Percentiles rank a stretch among this genome's conserved stretches.
These are phyloP conservation scores for Rhododendron kiyosumense DNA, from an alignment of 148 eudicot species.

Conservation along the genomic window DNA sequence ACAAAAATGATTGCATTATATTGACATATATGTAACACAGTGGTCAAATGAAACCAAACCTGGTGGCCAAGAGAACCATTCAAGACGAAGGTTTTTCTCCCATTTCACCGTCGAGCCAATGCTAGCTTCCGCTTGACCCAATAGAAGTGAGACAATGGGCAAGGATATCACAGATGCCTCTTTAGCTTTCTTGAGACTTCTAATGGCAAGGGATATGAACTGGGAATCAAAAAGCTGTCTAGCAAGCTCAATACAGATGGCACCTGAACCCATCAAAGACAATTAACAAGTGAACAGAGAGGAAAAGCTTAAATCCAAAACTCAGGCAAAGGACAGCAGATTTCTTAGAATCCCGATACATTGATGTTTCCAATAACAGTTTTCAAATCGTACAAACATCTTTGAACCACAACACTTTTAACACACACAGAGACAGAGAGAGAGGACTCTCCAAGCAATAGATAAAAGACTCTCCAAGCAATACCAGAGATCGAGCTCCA, in stretches of 20 bases:
- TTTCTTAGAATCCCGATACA: background rate
- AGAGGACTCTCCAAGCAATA: background rate
- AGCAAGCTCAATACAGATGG: conserved; percentile 79
- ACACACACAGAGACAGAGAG: background rate
- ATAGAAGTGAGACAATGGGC: conserved; percentile 59
- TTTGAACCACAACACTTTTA: background rate
- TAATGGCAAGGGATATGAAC: conserved; percentile 50
- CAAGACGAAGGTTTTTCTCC: conserved; percentile 59
- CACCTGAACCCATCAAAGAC: conserved; percentile 43
- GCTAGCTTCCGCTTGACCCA: conserved; percentile 96
- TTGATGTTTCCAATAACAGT: background rate
- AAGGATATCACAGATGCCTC: conserved; percentile 38
- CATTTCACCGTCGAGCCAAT: conserved; percentile 71
- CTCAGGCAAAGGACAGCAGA: background rate
- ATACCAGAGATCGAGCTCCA: background rate
- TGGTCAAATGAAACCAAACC: conserved; percentile 36
- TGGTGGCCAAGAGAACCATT: conserved; percentile 87
- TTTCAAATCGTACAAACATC: background rate
- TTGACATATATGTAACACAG: background rate
- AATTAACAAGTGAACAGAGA: background rate
- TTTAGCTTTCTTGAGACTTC: conserved; percentile 70
- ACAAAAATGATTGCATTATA: background rate
- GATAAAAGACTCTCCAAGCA: background rate
- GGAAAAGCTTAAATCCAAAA: background rate
- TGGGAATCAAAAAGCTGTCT: conserved; percentile 49